Conservation (phyloP, 306 rosid species). For the Prosopis cineraria region DNA sequence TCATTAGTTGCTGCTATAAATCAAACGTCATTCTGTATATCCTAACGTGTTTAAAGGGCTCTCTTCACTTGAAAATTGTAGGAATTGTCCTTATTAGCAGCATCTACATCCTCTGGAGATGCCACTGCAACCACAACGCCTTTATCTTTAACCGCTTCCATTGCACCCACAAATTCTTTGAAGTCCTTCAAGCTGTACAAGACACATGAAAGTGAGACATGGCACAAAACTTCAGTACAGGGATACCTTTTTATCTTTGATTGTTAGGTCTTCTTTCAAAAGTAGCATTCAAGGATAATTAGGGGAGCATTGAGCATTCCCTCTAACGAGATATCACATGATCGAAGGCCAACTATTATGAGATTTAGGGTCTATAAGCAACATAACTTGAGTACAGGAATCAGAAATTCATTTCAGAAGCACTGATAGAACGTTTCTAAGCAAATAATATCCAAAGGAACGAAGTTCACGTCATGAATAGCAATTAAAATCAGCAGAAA, state of each 20-base stretch:
- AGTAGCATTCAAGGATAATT: no score
- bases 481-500: no score
- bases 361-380: background rate
- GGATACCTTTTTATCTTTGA: no score
- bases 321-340: background rate
- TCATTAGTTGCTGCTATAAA: background rate
- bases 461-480: no score
- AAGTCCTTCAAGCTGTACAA: constrained; percentile 83
- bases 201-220: constrained; percentile 10
- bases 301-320: no score
- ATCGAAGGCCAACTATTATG: constrained; percentile 18
- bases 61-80: constrained; percentile 83
- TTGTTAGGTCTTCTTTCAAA: no score
- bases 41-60: constrained; percentile 53
- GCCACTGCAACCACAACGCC: constrained; percentile 97
- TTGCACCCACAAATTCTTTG: constrained; percentile 66
- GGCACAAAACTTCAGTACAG: no score
- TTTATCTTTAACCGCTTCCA: constrained; percentile 78
- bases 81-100: constrained; percentile 63
- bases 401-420: background rate
- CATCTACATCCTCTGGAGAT: constrained; percentile 79
- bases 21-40: background rate
- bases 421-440: background rate
- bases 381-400: background rate
- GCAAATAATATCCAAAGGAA: background rate